Base-by-base conservation (phyloP, 768 basidiomycete species). In the Suillus decipiens region DNA sequence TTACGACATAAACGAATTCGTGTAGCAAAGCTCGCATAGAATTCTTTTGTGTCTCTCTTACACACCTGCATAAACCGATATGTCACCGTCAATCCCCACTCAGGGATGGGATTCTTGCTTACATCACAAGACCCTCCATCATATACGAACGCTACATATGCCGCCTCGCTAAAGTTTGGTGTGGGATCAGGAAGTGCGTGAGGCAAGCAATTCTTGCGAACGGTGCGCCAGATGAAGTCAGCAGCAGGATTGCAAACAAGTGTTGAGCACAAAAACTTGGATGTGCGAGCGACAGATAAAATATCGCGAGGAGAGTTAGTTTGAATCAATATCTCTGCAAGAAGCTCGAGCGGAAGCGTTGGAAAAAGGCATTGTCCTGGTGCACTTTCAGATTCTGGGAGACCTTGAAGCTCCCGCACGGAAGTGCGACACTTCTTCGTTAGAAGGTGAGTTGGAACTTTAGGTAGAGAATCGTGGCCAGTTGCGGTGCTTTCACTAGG, bases 81-180 rank as follows among this genome's bases (percentile, higher is more conserved):
- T 33, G 31, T 53, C 47, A 61, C 36, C 11, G 19, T 61, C 34
- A 41, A 14, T 34, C 59, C 39, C 41, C 42, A 8, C 15, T 39
- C 31, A 59, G 33, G 31, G n/a, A 50, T 39, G 39, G n/a, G 36
- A 41, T 22, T 17, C 28, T 1, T 15, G 69, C 78, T 48, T 62
- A 89, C 86, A 70, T 82, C 82, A 66, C 90, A 92, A 2, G 64
- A 19, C 0, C 88, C 87, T 0, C 72, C 72, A 66, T 85, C 84
- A 62, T 88, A 91, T 28, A 90, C 64, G 61, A 89, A 83, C 0
- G 88, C 83, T n/a, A 86, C 87, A 70, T 86, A 89, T 0, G 82
- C 76, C 0, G 84, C 69, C 68, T 92, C 90, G 5, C 78, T 82
- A 70, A 83, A 84, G 0, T 68, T 75, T 15, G 68, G 76, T 19